Evolutionary conservation across 192 early-diverging fungal species (phyloP), one percentile per base, ranked within the genome.

Genomic region (Borealophlyctis nickersoniae): DNA sequence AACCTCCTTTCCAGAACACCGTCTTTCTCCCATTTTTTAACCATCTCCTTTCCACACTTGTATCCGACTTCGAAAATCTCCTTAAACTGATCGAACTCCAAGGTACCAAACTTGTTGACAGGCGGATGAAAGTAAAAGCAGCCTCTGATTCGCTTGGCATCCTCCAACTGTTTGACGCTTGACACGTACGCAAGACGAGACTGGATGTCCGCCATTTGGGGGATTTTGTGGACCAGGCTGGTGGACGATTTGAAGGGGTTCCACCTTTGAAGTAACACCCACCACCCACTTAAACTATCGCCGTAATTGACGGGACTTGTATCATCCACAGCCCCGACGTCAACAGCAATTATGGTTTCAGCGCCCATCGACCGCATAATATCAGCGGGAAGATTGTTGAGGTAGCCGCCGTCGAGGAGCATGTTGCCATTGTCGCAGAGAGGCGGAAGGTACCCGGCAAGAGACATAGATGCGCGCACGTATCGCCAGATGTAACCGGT

Each of bases 341-440:
- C 95, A 1, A 99, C 85, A 0, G 95, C 95, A 86, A 99, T 91
- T 49, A 97, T 89, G 52, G 88, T 88, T 52, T 91, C 77, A 0
- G 95, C 95, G 0, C 94, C 94, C 49, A 92, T 73, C 36, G 78
- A 78, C 11, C 70, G 66, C 70, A 87, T 77, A 19, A 92, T 78
- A 59, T 87, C 87, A 2, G 95, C 97, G 0, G 97, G 97, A 62
- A 99, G 74, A 72, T 98, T 97, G 72, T 98, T 93, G 76, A 98
- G 83, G 72, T 99, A 99, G 3, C 97, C 97, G 57, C 97, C 97
- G 69, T 99, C 97, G 13, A 99, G 86, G n/a, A 99, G 75, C 88
- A 99, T 87, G 65, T 94, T 83, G 28, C 97, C 97, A 62, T 96
- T 89, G 72, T 98, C 93, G 68, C 92, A 97, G 34, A 99, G 77